Evolutionary conservation across 768 basidiomycete species (phyloP), one percentile per base, ranked within the genome.

Genomic region (Hydnum rufescens): DNA sequence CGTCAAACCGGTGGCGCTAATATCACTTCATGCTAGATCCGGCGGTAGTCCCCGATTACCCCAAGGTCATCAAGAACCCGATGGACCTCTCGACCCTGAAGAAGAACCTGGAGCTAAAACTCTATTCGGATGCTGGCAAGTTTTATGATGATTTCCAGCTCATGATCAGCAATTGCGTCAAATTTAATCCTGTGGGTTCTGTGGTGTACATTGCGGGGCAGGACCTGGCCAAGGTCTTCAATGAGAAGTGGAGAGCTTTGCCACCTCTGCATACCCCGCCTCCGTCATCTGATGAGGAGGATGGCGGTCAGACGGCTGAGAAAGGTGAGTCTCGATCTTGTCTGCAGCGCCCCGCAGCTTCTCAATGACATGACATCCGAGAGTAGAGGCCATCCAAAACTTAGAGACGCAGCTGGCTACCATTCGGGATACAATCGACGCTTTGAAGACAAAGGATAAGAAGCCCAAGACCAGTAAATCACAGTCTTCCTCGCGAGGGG

Each of bases 1-100:
- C 36, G 36, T 19, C 36, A 39, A 8, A 39, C 8, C 19, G 8
- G 36, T 8, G 36, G 8, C 36, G 18, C 56, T 90, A 90, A 95
- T 64, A 78, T 79, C 67, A 68, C 78, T 42, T 77, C 75, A 60
- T 71, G 90, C n/a, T n/a, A n/a, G n/a, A n/a, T n/a, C n/a, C n/a
- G n/a, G n/a, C n/a, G 58, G 74, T 80, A 31, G 73, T 96, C 46
- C 93, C 92, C 0, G 70, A 73, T 19, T 99, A 99, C 64, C 77
- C 78, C 2, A 84, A 80, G 65, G 67, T 93, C 58, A 72, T 99
- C 63, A 93, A 90, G 71, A 79, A 77, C 60, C 95, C 95, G 3
- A 97, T 99, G 87, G 95, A 99, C 64, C 64, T 99, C 54, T 74
- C 77, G 6, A 89, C 86, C 5, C 90, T 99, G 71, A 77, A 78